These are phyloP conservation scores for Galerina sulciceps DNA, from an alignment of 768 basidiomycete genomes.

Conservation along the genomic window DNA sequence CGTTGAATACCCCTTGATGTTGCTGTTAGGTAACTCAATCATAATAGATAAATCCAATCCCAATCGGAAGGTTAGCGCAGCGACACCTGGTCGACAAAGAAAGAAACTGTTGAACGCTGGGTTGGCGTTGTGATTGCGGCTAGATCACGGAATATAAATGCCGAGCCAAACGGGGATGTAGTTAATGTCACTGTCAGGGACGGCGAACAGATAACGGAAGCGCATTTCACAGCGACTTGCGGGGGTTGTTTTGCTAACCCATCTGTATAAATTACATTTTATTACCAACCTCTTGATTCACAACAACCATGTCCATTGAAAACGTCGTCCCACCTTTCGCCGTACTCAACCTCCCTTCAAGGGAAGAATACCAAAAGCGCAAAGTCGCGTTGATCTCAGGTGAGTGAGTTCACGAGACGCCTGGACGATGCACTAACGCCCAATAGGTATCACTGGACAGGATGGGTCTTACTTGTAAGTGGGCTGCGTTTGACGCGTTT, in stretches of 20 bases:
- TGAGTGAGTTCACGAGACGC: constrained; percentile 29
- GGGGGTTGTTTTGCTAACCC: background rate
- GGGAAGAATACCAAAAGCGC: constrained; percentile 84
- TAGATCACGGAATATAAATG: no score
- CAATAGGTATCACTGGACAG: constrained; percentile 89
- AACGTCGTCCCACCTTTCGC: constrained; percentile 48
- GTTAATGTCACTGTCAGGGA: no score
- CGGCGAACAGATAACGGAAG: no score
- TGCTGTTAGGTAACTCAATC: no score
- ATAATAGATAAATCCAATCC: no score
- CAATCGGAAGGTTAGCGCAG: no score
- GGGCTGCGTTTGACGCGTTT: background rate
- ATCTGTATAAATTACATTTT: constrained; percentile 1
- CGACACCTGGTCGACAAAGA: no score
- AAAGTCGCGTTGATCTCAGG: constrained; percentile 95
- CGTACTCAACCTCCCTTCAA: constrained; percentile 64
- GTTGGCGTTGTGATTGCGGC: no score
- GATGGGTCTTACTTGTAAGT: constrained; percentile 93
- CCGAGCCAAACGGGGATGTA: no score
- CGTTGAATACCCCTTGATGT: no score
- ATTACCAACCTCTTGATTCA: constrained; percentile 15
- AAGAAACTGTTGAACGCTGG: no score
- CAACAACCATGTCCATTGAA: constrained; percentile 46
- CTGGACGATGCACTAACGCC: constrained; percentile 10
- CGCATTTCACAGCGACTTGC: background rate